These are phyloP conservation scores for Alnus glutinosa DNA, from an alignment of 306 rosid species.

Conservation along the genomic window DNA sequence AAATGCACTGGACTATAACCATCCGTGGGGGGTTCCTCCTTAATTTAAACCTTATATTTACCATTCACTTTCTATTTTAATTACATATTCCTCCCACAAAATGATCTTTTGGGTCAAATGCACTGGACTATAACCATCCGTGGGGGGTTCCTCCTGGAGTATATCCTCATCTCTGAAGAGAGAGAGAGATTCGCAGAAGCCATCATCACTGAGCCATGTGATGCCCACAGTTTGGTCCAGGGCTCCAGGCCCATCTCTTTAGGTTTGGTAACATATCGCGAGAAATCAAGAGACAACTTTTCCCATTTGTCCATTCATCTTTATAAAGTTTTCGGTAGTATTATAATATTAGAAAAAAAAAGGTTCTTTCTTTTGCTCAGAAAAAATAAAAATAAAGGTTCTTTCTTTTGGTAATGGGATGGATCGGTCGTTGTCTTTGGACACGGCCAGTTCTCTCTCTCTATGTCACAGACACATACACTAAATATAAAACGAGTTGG, in stretches of 20 bases:
- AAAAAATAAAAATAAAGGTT: background rate
- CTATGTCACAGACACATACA: background rate
- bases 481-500: conserved; percentile 8
- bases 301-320: background rate
- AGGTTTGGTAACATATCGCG: too few relatives aligned
- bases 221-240: conserved; percentile 6
- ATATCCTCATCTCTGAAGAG: background rate
- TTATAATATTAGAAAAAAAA: too few relatives aligned
- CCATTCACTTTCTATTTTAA: too few relatives aligned
- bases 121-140: too few relatives aligned
- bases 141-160: too few relatives aligned
- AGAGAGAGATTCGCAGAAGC: background rate
- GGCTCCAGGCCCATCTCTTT: conserved; percentile 2
- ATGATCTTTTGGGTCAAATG: too few relatives aligned
- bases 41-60: too few relatives aligned
- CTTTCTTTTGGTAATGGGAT: background rate
- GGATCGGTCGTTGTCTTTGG: conserved; percentile 35
- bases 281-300: background rate
- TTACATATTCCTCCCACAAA: too few relatives aligned
- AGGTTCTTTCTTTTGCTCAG: background rate
- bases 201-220: background rate
- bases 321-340: background rate
- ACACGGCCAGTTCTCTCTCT: conserved; percentile 14
- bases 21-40: too few relatives aligned
- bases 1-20: too few relatives aligned